phyloP scores from a whole-genome alignment of 345 rosid species.

The Euphorbia tirucalli region DNA sequence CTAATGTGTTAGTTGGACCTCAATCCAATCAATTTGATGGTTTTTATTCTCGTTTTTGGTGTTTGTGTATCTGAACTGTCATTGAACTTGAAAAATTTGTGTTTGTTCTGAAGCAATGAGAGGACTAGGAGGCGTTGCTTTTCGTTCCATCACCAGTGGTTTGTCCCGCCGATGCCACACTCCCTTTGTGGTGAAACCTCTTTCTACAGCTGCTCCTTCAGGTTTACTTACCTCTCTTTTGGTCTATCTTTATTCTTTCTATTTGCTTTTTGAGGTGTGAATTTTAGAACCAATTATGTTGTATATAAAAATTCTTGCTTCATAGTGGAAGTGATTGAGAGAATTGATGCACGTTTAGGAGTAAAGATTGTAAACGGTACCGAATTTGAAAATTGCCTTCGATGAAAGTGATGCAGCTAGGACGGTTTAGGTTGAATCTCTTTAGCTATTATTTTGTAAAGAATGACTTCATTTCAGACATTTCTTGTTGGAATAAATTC shows the following conservation, averaged over 20 bases:
- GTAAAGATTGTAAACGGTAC: too few species aligned
- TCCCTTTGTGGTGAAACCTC: constrained; percentile 22
- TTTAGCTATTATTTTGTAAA: neutral
- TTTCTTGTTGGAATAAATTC: neutral
- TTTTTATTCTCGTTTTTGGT: neutral
- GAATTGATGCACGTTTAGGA: too few species aligned
- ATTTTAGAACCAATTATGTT: neutral
- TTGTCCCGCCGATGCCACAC: constrained; percentile 21
- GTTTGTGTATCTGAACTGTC: neutral
- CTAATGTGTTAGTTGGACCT: neutral
- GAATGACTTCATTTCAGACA: neutral
- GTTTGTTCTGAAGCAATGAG: constrained; percentile 29
- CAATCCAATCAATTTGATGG: neutral
- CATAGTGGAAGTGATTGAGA: neutral
- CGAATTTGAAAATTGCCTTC: too few species aligned
- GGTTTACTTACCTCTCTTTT: constrained; percentile 20
- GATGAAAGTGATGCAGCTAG: too few species aligned
- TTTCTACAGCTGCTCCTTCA: constrained; percentile 31
- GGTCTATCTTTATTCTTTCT: neutral
- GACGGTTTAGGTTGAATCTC: neutral
- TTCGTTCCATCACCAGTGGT: constrained; percentile 27
- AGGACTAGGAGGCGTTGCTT: constrained; percentile 22
- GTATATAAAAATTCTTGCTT: neutral
- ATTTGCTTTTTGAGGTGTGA: neutral
- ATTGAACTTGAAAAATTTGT: neutral